phyloP scores from a whole-genome alignment of 2,329 filamentous ascomycete genomes.

The Leptographium lundbergii region DNA sequence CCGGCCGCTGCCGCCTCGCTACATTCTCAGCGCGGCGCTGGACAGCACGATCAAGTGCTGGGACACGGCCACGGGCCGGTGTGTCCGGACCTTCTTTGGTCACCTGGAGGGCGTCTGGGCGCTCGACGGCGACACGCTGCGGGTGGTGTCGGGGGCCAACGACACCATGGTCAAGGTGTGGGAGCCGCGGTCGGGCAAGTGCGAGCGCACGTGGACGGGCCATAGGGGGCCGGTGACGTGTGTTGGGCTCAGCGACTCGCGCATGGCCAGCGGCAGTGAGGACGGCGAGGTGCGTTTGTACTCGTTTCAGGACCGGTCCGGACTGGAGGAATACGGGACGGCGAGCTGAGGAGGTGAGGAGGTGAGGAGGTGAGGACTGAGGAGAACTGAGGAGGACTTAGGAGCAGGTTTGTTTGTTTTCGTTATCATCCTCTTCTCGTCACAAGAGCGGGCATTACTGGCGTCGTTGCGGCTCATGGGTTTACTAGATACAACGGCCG shows the following conservation, averaged over 20 bases:
- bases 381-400: too few species aligned
- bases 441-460: background rate
- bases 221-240: slow-evolving; percentile 89
- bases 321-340: slow-evolving; percentile 34
- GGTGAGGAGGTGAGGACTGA: too few species aligned
- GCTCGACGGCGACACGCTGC: slow-evolving; percentile 31
- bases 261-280: slow-evolving; percentile 84
- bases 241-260: slow-evolving; percentile 77
- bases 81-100: slow-evolving; percentile 86
- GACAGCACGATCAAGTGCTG: slow-evolving; percentile 88
- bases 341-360: slow-evolving; percentile 32
- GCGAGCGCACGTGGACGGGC: slow-evolving; percentile 83
- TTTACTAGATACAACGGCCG: background rate
- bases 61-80: slow-evolving; percentile 73
- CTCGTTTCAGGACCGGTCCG: slow-evolving; percentile 48
- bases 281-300: slow-evolving; percentile 85
- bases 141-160: slow-evolving; percentile 80
- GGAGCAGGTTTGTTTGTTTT: background rate
- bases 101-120: slow-evolving; percentile 96
- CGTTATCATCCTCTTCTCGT: background rate
- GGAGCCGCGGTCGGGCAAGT: slow-evolving; percentile 84
- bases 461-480: background rate
- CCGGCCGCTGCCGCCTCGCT: slow-evolving; percentile 67
- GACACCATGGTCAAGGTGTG: slow-evolving; percentile 92
- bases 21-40: slow-evolving; percentile 85